phyloP scores from a whole-genome alignment of 768 basidiomycete genomes.

The Lactarius hatsudake region DNA sequence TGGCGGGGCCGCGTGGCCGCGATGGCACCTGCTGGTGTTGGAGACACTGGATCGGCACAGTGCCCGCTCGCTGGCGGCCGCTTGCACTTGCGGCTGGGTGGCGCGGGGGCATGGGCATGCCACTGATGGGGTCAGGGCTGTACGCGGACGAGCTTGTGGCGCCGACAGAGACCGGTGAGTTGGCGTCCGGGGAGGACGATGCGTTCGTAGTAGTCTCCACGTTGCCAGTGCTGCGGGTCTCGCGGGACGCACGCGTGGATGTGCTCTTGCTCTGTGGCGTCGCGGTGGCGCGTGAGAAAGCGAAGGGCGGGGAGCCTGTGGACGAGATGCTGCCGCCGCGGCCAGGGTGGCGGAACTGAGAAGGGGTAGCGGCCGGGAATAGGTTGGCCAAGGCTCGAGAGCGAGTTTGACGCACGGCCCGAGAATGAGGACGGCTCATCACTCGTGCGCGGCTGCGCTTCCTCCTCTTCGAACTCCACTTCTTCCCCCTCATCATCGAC shows the following conservation, averaged over 20 bases:
- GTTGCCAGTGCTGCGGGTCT: slow-evolving; percentile 53
- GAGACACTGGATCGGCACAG: slow-evolving; percentile 36
- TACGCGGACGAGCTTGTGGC: slow-evolving; percentile 31
- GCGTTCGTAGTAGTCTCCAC: slow-evolving; percentile 35
- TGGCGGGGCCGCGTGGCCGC: neutral
- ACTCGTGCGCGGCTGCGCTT: slow-evolving; percentile 35
- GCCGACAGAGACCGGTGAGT: slow-evolving; percentile 52
- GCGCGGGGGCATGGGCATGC: slow-evolving; percentile 51
- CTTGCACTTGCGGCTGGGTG: slow-evolving; percentile 37
- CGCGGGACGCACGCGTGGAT: slow-evolving; percentile 39
- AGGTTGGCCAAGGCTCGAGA: slow-evolving; percentile 83
- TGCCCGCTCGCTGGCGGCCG: slow-evolving; percentile 38
- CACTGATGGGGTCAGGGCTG: slow-evolving; percentile 30
- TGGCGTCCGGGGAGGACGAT: slow-evolving; percentile 39
- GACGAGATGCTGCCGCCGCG: slow-evolving; percentile 44
- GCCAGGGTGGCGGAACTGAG: slow-evolving; percentile 53
- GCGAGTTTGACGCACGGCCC: slow-evolving; percentile 48
- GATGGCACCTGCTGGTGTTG: slow-evolving; percentile 2
- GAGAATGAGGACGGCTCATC: slow-evolving; percentile 60
- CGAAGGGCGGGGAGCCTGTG: slow-evolving; percentile 36
- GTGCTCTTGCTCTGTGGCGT: slow-evolving; percentile 37
- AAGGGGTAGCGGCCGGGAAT: slow-evolving; percentile 69
- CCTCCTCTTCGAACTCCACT: slow-evolving; percentile 40
- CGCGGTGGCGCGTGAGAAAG: slow-evolving; percentile 31
- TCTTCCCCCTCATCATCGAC: slow-evolving; percentile 46